Evolutionary conservation across 2,329 filamentous ascomycete species (phyloP), one percentile per base, ranked within the genome.

Genomic region (Ophiostoma angusticollis): DNA sequence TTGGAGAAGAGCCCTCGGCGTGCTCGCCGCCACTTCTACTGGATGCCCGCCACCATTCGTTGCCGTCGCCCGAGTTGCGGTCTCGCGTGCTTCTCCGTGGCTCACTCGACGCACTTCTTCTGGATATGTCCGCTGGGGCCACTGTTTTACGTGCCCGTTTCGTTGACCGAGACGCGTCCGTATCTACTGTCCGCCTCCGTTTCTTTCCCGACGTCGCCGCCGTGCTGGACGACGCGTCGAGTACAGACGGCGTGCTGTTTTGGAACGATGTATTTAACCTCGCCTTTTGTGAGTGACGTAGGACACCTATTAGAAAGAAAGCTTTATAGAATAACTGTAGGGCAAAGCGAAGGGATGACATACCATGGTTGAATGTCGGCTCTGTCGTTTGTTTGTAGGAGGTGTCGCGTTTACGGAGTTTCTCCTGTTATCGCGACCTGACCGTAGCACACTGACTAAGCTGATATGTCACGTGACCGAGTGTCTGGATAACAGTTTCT

Each of bases 81-180:
- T 45, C 46, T 22, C 49, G 42, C 9, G 25, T 33, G 31, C 47
- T 50, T n/a, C 46, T 41, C 4, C 47, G 40, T 19, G 35, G 16
- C 14, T 21, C 31, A 9, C 28, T 6, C 25, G 13, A 8, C 31
- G 34, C 6, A 22, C 13, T 5, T 18, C 9, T 17, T 18, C 5
- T 12, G 25, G 35, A 11, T 5, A 14, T 4, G 11, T 23, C 5
- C 14, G 22, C n/a, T 5, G 9, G 21, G 7, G 4, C 36, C 2
- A 9, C 12, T 4, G 18, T 16, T 9, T 33, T 40, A 4, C 37
- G 37, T 3, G 29, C 13, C n/a, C 41, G 37, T 12, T 43, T 43
- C 29, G n/a, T 40, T 17, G 37, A 23, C 9, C 41, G 29, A 11
- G 13, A 13, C 9, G 13, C n/a, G 2, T 28, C 37, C 5, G 37